Base-by-base conservation (phyloP, 305 asterid genomes). In the Nicotiana rustica region DNA sequence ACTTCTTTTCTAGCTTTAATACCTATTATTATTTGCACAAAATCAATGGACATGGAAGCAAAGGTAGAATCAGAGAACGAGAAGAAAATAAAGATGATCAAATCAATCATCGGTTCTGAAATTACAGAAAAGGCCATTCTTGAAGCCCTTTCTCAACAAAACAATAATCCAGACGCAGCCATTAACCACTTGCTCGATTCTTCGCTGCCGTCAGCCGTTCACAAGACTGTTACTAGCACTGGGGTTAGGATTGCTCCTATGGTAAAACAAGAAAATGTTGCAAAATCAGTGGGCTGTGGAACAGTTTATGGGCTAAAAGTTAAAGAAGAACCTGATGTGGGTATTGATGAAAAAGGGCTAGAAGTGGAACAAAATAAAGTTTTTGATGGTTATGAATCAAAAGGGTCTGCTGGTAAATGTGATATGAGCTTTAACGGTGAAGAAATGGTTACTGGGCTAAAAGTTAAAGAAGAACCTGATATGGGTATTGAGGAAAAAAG, bases 221-320 rank as follows among this genome's bases (percentile, higher is more conserved):
- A 82, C 4, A 90, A 86, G 83, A 91, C 91, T 12, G 82, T 83
- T 52, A 93, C 93, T 13, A 80, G 92, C 77, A 89, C 89, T 0
- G 97, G 98, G 7, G 69, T 87, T 0, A 87, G 96, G 80, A 84
- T 94, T 81, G 88, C 92, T 10, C 61, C 84, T 57, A 91, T 75
- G 83, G 18, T 82, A 36, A 83, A 68, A 31, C 59, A 61, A 17
- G 83, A 59, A 66, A 77, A 61, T 25, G 73, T 52, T 15, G 62
- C 81, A 41, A 60, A 55, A 33, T 69, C 31, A 14, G 44, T 71
- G 33, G 83, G 67, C 15, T n/a, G 35, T 62, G 75, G 13, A 5
- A 18, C 5, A 21, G 25, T 78, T 49, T 57, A 65, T 15, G 80
- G 13, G 59, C 36, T 41, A 47, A 56, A 65, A 52, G 81, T 68